Conservation (phyloP, 2,329 filamentous ascomycete species). For the Colletotrichum sidae region DNA sequence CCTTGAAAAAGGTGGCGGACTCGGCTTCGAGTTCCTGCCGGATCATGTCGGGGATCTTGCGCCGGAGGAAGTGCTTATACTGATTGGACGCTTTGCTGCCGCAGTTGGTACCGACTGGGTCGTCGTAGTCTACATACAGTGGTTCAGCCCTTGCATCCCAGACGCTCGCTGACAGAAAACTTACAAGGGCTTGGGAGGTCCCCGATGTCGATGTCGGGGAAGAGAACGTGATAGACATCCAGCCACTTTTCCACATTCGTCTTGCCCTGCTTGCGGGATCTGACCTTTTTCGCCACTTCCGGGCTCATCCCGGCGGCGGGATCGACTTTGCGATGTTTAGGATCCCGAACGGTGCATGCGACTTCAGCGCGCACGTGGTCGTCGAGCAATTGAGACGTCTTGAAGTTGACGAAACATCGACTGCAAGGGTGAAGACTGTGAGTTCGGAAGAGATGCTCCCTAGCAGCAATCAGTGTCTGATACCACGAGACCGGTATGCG, state of each 20-base stretch:
- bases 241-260: constrained; percentile 48
- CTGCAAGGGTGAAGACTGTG: constrained; percentile 48
- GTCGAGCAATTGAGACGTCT: constrained; percentile 44
- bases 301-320: constrained; percentile 48
- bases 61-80: constrained; percentile 43
- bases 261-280: constrained; percentile 45
- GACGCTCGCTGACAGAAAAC: neutral
- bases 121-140: constrained; percentile 46
- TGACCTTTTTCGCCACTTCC: constrained; percentile 47
- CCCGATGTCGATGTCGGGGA: constrained; percentile 40
- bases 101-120: constrained; percentile 18
- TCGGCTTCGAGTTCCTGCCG: constrained; percentile 44
- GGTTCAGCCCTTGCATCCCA: too few relatives aligned
- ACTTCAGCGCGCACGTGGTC: constrained; percentile 44
- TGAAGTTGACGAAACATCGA: constrained; percentile 51
- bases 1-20: constrained; percentile 40
- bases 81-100: constrained; percentile 4
- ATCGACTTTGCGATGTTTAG: constrained; percentile 39
- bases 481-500: neutral
- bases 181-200: constrained; percentile 35
- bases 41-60: constrained; percentile 47
- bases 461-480: constrained; percentile 12
- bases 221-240: constrained; percentile 50
- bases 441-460: constrained; percentile 52
- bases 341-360: constrained; percentile 39